phyloP scores from a whole-genome alignment of 768 basidiomycete species.

The Favolaschia claudopus region DNA sequence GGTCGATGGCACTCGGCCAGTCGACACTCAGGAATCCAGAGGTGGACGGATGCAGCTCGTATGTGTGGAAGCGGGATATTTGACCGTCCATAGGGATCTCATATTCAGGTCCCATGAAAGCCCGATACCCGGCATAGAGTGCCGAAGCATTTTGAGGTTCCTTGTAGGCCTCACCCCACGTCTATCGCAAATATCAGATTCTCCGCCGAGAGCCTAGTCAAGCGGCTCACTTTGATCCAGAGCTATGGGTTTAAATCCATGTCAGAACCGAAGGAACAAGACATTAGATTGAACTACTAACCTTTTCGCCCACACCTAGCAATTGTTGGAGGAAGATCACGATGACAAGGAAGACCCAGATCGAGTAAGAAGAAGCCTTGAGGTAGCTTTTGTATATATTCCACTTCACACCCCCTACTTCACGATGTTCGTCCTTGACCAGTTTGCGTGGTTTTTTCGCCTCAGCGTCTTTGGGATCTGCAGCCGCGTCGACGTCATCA shows the following conservation, averaged over 20 bases:
- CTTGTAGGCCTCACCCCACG: conserved; percentile 27
- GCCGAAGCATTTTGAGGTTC: conserved; percentile 1
- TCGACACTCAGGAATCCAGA: conserved; percentile 35
- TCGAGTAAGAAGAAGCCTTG: conserved; percentile 78
- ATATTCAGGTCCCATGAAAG: conserved; percentile 3
- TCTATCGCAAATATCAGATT: neutral
- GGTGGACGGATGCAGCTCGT: conserved; percentile 33
- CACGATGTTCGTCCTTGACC: conserved; percentile 83
- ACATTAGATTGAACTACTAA: neutral
- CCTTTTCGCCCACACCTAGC: conserved; percentile 64
- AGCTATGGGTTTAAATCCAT: conserved; percentile 29
- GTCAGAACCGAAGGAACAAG: neutral
- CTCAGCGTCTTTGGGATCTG: conserved; percentile 14
- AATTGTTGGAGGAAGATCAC: conserved; percentile 56
- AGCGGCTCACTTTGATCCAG: conserved; percentile 65
- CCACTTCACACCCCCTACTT: conserved; percentile 87
- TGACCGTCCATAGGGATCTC: conserved; percentile 23
- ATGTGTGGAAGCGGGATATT: conserved; percentile 15
- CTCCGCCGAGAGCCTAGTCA: neutral
- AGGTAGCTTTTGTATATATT: conserved; percentile 72
- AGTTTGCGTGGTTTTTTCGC: conserved; percentile 76
- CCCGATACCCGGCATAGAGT: conserved; percentile 2
- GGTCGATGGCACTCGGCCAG: conserved; percentile 60
- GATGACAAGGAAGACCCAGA: conserved; percentile 63
- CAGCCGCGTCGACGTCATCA: conserved; percentile 26